phyloP scores from a whole-genome alignment of 2,329 filamentous ascomycete genomes.

The Cladosporium sp. region DNA sequence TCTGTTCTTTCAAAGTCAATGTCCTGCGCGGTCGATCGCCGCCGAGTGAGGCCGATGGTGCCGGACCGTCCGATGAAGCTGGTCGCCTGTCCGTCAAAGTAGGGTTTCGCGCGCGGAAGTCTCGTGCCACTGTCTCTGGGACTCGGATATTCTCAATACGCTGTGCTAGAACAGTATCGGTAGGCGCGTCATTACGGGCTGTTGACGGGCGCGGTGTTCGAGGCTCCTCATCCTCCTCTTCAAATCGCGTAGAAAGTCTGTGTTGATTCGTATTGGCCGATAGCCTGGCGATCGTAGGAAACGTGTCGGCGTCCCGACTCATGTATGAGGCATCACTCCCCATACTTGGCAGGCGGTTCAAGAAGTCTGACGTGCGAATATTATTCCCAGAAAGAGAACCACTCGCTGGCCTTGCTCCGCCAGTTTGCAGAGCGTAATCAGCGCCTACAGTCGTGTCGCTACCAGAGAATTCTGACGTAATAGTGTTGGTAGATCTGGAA shows the following conservation, averaged over 20 bases:
- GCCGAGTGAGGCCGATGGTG: constrained; percentile 6
- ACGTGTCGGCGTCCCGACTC: constrained; percentile 23
- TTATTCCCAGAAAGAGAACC: constrained; percentile 5
- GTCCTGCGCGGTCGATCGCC: constrained; percentile 38
- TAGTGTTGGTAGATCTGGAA: constrained; percentile 58
- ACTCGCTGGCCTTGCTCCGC: constrained; percentile 57
- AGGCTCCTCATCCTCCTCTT: constrained; percentile 62
- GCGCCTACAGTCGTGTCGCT: constrained; percentile 74
- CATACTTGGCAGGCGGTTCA: constrained; percentile 79
- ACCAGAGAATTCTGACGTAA: constrained; percentile 60
- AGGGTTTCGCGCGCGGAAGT: constrained; percentile 76
- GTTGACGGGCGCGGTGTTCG: constrained; percentile 67
- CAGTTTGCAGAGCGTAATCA: constrained; percentile 81
- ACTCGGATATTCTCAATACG: constrained; percentile 89
- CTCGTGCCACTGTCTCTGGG: constrained; percentile 80
- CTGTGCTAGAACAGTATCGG: constrained; percentile 83
- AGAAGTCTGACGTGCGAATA: constrained; percentile 51
- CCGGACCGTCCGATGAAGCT: constrained; percentile 36
- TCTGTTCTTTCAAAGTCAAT: constrained; percentile 93
- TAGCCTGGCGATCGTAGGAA: constrained; percentile 39
- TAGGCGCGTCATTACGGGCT: constrained; percentile 53
- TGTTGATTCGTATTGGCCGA: constrained; percentile 28
- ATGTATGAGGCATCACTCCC: constrained; percentile 81
- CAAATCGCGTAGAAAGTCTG: constrained; percentile 16
- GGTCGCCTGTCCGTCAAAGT: constrained; percentile 60